phyloP scores from a whole-genome alignment of 208 protist genomes.

The Borovskyia barvae region DNA sequence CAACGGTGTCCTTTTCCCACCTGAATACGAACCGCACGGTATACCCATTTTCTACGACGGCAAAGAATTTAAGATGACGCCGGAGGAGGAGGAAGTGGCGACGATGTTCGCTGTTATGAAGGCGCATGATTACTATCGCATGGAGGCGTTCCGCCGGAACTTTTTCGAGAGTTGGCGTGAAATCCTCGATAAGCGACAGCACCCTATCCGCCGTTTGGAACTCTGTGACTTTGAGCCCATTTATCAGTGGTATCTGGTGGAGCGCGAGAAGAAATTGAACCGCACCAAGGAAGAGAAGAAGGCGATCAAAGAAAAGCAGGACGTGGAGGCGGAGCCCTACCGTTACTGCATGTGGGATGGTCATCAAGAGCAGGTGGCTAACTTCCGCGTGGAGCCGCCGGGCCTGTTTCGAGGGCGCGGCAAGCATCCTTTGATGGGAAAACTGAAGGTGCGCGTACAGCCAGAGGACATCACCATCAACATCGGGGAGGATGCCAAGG shows the following conservation, averaged over 20 bases:
- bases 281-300: conserved; percentile 95
- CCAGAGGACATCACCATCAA: conserved; percentile 99
- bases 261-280: conserved; percentile 88
- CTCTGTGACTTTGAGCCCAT: conserved; percentile 97
- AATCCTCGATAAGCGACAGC: conserved; percentile 85
- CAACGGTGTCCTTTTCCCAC: conserved; percentile 97
- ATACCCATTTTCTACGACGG: conserved; percentile 96
- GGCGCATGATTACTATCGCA: conserved; percentile 96
- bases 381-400: conserved; percentile 98
- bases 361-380: conserved; percentile 94
- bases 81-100: conserved; percentile 97
- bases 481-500: conserved; percentile 84
- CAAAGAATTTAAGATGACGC: conserved; percentile 87
- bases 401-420: conserved; percentile 98
- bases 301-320: conserved; percentile 70
- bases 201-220: conserved; percentile 93
- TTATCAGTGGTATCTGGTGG: conserved; percentile 84
- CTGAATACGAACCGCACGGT: conserved; percentile 95
- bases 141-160: conserved; percentile 95
- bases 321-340: conserved; percentile 87
- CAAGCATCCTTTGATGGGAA: conserved; percentile 96
- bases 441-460: conserved; percentile 93
- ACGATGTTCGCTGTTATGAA: conserved; percentile 96
- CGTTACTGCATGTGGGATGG: conserved; percentile 94
- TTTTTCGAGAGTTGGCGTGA: conserved; percentile 96